Base-by-base conservation (phyloP, 1,139 yeast species). In the Kluyveromyces sp. region DNA sequence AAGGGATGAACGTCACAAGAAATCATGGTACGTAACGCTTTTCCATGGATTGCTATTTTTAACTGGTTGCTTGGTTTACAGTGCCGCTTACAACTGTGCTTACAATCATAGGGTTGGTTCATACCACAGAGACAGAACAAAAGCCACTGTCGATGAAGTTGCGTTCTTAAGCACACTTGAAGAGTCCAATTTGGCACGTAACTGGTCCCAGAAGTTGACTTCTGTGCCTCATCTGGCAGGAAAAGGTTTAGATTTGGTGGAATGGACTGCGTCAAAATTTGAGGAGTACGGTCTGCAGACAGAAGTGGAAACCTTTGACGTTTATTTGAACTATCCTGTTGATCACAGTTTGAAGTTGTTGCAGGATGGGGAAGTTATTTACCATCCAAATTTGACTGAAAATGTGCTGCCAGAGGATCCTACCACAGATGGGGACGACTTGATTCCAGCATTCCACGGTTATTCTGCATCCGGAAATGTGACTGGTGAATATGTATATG, bases 211-310 rank as follows among this genome's bases (percentile, higher is more conserved):
- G 46, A 67, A 63, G 29, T 83, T 80, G 55, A 78, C 87, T 3
- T 56, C 71, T 12, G 76, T 73, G 41, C 75, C 83, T 2, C 94
- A 84, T 58, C 67, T 84, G 47, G 87, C 92, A 1, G 95, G 94
- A 8, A 75, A 80, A 33, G 80, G 80, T 56, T 64, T 67, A 44
- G 77, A 68, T 11, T 67, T 83, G 48, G 92, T 78, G 15, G 69
- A 82, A 42, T 85, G 82, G 75, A 83, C 94, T 7, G 66, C 68
- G 35, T 65, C 66, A 4, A 78, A 79, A 57, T 80, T 81, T 54
- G 71, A 69, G 45, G 83, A 80, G 51, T 82, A 69, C 52, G 89
- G 89, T 0, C 64, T 80, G 45, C 49, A 64, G 46, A 60, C 80
- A 13, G 63, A 69, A 15, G 66, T 80, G 43, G 86, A 77, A 49